Base-by-base conservation (phyloP, 164 flowering plant genomes). In the Liriodendron chinense region DNA sequence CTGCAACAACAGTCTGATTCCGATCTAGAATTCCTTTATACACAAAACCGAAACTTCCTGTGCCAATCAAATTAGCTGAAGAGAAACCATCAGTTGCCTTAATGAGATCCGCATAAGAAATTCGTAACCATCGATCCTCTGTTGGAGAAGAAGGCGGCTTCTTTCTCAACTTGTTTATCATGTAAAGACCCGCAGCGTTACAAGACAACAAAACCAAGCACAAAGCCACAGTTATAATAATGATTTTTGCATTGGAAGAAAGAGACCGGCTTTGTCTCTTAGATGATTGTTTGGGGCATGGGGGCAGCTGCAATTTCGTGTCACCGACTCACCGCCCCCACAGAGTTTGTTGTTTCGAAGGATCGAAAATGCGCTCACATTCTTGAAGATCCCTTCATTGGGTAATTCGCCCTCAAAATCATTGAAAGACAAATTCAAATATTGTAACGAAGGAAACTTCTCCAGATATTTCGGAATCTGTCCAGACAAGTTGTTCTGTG, bases 11-110 rank as follows among this genome's bases (percentile, higher is more conserved):
- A 23, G 6, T 47, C 26, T 47, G 76, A 23, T 73, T 72, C 0
- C 43, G 26, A 18, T 62, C 7, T 13, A 22, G 69, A 7, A 26
- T 20, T 68, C 83, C 88, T 74, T 74, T 83, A 65, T 80, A 85
- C 0, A 85, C 88, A 20, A 77, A 72, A 8, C 86, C 81, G 48
- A 78, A 85, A 71, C 85, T 75, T 12, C 88, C 86, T 0, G 57
- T 3, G n/a, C 88, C 88, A 6, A 84, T 67, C 74, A 83, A 71
- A 71, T 82, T 84, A 1, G 74, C 76, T 0, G 43, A 1, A n/a
- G 82, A 69, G 70, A 85, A 84, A 2, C 75, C 75, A 69, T 80
- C 61, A 0, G 86, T 85, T 25, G 84, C 64, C 50, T 48, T 69
- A 1, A 21, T 7, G 14, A 85, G 74, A 0, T 75, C 79, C 0